Base-by-base conservation (phyloP, 1,284 basidiomycete genomes). In the Naganishia albida region DNA sequence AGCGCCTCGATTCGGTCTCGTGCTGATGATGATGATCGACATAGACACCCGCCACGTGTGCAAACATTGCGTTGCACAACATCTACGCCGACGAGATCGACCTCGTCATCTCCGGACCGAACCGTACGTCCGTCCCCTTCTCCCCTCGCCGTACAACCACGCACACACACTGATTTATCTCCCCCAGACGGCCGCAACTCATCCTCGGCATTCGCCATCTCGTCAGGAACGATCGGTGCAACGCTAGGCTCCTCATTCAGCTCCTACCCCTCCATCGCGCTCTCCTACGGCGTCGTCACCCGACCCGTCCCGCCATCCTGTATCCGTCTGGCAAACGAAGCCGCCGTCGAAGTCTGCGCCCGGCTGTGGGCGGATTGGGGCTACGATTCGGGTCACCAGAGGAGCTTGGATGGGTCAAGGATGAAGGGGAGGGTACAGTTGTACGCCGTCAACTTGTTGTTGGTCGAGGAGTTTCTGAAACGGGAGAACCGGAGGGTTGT, bases 201-300 rank as follows among this genome's bases (percentile, higher is more conserved):
- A 6, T 91, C 90, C 1, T 76, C 90, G 43, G 91, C 91, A 1
- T 91, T 93, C 74, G 84, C 88, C 6, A 81, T 94, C 46, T 92
- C 90, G 0, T 92, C 90, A 23, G 93, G 93, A 0, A 96, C 93
- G 1, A 83, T 96, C 67, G 93, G 93, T 44, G 92, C 91, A 1
- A 89, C 93, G 1, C 81, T 95, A 71, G 93, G 91, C 44, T 92
- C 90, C 7, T 88, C 91, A 1, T 81, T 95, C 69, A 88, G 89
- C 16, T 86, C 88, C 1, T 86, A 91, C 55, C 78, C 78, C 30
- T 85, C 89, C 30, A 89, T 96, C 67, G 93, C 93, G 0, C 74
- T 96, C 34, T 93, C 90, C 0, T 96, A 93, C 75, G 93, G 91
- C 38, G 89, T 85, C 23, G 86, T 94, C 65, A 76, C 83, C 46